Base-by-base conservation (phyloP, 2,329 filamentous ascomycete genomes). In the Exophiala spinifera region DNA sequence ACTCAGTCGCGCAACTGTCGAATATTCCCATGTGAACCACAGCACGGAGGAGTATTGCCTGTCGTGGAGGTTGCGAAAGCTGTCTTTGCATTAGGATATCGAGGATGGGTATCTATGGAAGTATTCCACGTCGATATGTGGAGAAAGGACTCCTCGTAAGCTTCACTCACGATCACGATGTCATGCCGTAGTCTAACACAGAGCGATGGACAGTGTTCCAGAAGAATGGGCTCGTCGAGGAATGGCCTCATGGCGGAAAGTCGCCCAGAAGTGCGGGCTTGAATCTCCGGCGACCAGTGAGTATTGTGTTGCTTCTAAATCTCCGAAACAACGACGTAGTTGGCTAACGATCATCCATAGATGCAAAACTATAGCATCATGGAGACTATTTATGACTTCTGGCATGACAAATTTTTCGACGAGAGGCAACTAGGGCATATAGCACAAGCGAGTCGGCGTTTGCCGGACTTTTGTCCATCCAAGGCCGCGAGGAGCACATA, bases 1-100 rank as follows among this genome's bases (percentile, higher is more conserved):
- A 63, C 60, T 8, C 61, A 62, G 49, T 63, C 61, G 3, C 47
- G 60, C 4, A 63, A 63, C 34, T 63, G 61, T 47, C 58, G 60
- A 10, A 61, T 63, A 3, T 63, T 57, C 40, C 60, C 61, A 4
- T 60, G 61, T 44, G 61, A 63, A 21, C 49, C 46, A 19, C 8
- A 48, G 8, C 45, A 51, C 39, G 61, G 61, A 5, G 61, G 60
- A 10, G 46, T 34, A 8, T 31, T 63, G 13, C 61, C 61, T 21
- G 60, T 37, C 19, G 3, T 63, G 11, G 53, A 56, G 6, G 60
- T 63, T 0, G 61, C 60, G 1, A 61, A 55, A 17, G 11, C 45
- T 17, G 21, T 47, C 23, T 47, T 47, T 31, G 45, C 31, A n/a
- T n/a, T 60, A 21, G 49, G 49, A 15, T 51, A 51, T 11, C 19